Base-by-base conservation (phyloP, 2,329 filamentous ascomycete species). In the Xylariaceae sp. region DNA sequence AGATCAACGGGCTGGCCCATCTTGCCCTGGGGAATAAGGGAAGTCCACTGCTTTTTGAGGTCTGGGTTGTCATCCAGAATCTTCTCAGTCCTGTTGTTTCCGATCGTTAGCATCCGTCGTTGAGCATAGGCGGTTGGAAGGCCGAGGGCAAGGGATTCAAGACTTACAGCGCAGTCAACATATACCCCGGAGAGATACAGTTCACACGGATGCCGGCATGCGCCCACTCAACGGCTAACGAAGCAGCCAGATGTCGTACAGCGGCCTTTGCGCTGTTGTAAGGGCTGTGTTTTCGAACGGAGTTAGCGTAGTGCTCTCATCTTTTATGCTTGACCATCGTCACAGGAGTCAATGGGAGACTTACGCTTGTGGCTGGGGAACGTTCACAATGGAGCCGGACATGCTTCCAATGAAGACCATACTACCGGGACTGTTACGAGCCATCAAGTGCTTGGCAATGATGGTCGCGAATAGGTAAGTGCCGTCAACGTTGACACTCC, bases 351-450 rank as follows among this genome's bases (percentile, higher is more conserved):
- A 19, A 31, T 30, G 39, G 22, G 18, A 15, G 15, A 68, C 77
- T 68, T 61, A 80, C 76, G 82, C 89, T 68, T 97, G 92, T 0
- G 90, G 90, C 69, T 97, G 92, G 14, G 92, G 92, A 9, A 96
- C 87, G 64, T 97, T 97, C 70, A 97, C 92, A 62, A 97, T 91
- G 48, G 86, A 74, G 40, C 91, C 92, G 45, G 87, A 91, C 91
- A 97, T 97, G 78, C 87, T 94, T 27, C 91, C 92, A 63, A 96
- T 94, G 75, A 96, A 87, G 61, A 96, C 89, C 68, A 97, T 91
- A 73, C 87, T 94, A 39, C 91, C 92, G 0, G 81, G 75, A 5
- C 80, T 75, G 66, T 91, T 84, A 63, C 89, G 83, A 65, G 85
- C 84, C 83, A 96, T 94, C 55, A 96, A 74, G 66, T 96, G 91